Base-by-base conservation (phyloP, 441 rosid genomes). In the Pelargonium cotyledonis region DNA sequence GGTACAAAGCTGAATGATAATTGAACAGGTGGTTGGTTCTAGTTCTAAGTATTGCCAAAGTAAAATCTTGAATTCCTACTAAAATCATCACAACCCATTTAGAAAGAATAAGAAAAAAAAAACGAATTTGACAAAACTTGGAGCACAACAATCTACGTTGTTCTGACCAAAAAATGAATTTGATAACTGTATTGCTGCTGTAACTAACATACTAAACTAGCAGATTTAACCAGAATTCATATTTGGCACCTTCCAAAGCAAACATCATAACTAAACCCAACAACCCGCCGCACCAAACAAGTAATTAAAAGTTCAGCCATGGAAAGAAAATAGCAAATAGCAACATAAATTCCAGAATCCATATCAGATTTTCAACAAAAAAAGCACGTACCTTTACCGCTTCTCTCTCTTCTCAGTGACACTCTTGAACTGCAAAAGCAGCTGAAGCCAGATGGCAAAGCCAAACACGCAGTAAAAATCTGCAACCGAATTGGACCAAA, bases 351-450 rank as follows among this genome's bases (percentile, higher is more conserved):
- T 55, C n/a, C 26, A 55, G 57, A 49, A 12, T 49, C 15, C 16
- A 47, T 58, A 15, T 44, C 38, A 65, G 57, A 68, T 69, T n/a
- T 16, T 31, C 29, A 61, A 3, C 60, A 66, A 68, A 71, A 66
- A 61, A 58, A 58, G 35, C 23, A 10, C 35, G 63, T 75, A 77
- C 81, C 83, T 71, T 68, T 31, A 73, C 46, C 75, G 75, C 65
- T 64, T 77, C 57, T 72, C 60, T 46, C 69, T 73, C 68, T 57
- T 70, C 26, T 66, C 58, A 21, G 69, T 65, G 72, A 76, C 68
- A 70, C 71, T 43, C 58, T 18, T 57, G 66, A 62, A 26, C 70
- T 67, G 29, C 64, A 41, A 65, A 69, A 35, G 47, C 29, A 68
- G 67, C 77, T 63, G 61, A 69, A 67, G 70, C 63, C 68, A 65